Base-by-base conservation (phyloP, 306 rosid species). In the Hylodesmum podocarpum region DNA sequence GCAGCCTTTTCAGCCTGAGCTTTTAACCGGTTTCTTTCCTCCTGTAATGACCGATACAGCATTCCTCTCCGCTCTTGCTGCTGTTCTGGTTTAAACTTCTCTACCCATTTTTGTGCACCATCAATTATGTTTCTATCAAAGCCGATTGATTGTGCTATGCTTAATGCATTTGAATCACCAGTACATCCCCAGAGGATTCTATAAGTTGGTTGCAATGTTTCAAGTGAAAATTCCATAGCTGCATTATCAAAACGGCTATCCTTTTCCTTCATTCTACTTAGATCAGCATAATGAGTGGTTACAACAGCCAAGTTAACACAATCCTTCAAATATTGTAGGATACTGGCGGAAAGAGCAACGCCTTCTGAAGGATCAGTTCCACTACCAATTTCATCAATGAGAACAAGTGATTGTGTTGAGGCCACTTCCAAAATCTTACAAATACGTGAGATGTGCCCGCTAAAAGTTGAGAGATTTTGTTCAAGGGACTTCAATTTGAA, bases 331-430 rank as follows among this genome's bases (percentile, higher is more conserved):
- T 90, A 90, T 80, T 85, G 91, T 90, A 94, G 88, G 78, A 92
- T 85, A 86, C 97, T 92, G 66, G 92, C 21, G 19, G 98, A 92
- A 86, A 94, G 98, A 84, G 98, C 96, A 79, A 94, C 92, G 47
- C 98, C 98, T 89, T 94, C 98, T 47, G 98, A 90, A 64, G 98
- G 98, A 81, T 94, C 98, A 40, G 98, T 94, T 80, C 98, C 96
- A 83, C 96, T 27, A 28, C 98, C 98, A 82, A 94, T 94, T 86
- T 94, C 98, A 81, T 94, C 97, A 34, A 94, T 82, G 66, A 92
- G 97, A 84, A 94, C 93, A 77, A 94, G 96, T 53, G 97, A 92
- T 74, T 88, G 86, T 80, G 86, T 73, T 12, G 95, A 84, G 73
- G 92, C 76, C 83, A 89, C 93, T 85, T 89, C 88, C 84, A 90